Evolutionary conservation across 768 basidiomycete species (phyloP).

Genomic region (Mycena capillaripes): DNA sequence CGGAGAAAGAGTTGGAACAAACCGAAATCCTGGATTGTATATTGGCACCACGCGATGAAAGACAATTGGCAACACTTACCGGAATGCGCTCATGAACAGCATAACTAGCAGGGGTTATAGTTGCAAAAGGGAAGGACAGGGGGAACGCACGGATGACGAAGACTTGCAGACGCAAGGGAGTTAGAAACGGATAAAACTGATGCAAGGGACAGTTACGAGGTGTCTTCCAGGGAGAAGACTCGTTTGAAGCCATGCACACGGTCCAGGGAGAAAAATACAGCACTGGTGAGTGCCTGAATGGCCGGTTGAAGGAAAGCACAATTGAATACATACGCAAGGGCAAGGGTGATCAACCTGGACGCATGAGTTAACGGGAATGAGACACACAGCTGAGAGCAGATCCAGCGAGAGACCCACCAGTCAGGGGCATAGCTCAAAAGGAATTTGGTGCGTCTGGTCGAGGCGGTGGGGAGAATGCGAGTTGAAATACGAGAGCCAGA

Average conservation of each 20-base stretch:
- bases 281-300: slow-evolving; percentile 53
- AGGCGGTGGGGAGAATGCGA: slow-evolving; percentile 35
- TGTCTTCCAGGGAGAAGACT: slow-evolving; percentile 84
- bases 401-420: slow-evolving; percentile 63
- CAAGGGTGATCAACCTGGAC: slow-evolving; percentile 78
- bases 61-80: slow-evolving; percentile 53
- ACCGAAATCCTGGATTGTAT: slow-evolving; percentile 24
- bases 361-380: too few species aligned
- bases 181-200: slow-evolving; percentile 31
- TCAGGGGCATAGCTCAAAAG: slow-evolving; percentile 80
- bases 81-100: slow-evolving; percentile 85
- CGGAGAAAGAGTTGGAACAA: neutral
- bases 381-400: slow-evolving; percentile 4
- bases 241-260: slow-evolving; percentile 80
- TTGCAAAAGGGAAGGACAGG: neutral
- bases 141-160: slow-evolving; percentile 14
- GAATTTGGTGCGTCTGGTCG: slow-evolving; percentile 57
- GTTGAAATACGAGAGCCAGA: neutral
- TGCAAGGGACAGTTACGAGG: slow-evolving; percentile 65
- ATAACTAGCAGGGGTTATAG: slow-evolving; percentile 57
- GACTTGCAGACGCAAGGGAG: slow-evolving; percentile 56
- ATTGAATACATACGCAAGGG: slow-evolving; percentile 67
- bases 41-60: slow-evolving; percentile 10
- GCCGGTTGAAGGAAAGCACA: neutral
- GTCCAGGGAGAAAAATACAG: slow-evolving; percentile 73